Base-by-base conservation (phyloP, 768 basidiomycete genomes). In the Boletus tomentosulus region DNA sequence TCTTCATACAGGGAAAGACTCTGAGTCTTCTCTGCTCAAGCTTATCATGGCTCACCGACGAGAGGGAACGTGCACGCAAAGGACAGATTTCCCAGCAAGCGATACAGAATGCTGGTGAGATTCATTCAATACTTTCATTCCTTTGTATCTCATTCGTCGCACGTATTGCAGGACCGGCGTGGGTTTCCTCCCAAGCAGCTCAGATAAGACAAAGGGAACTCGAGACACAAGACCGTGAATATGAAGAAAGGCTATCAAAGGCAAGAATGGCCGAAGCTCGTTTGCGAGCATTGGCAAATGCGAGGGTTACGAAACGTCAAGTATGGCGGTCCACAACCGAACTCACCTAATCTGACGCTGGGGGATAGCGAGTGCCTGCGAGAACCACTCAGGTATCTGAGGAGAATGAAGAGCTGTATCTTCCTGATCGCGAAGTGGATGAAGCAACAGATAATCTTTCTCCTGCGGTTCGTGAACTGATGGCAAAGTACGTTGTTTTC, bases 11-110 rank as follows among this genome's bases (percentile, higher is more conserved):
- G 92, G 92, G 92, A 27, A 96, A 96, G 70, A 93, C 92, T 0
- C 71, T 93, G 33, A 89, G 85, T 62, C 74, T 95, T 15, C 76
- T 95, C 27, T 90, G 86, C 57, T 79, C 89, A 4, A 76, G 86
- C 9, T 69, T 94, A 38, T 82, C 86, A 1, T 95, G 88, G 89
- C 74, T 90, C 19, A 64, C 70, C 16, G 89, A 89, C 62, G 83
- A 89, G 57, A 81, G 80, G 57, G 76, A 81, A 44, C 83, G 91
- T 22, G 85, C 85, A 10, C 76, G 76, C 53, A 87, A 83, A 54
- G 89, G 87, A 3, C 79, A 81, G 53, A 67, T 89, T 46, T 76
- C 75, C n/a, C 58, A 62, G 34, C 58, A 61, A 16, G 49, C 46
- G 33, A 37, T 39, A 33, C 58, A 65, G 24, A 45, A 72, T 70